These are phyloP conservation scores for Fusarium floridanum DNA, from an alignment of 2,329 filamentous ascomycete genomes.

Conservation along the genomic window DNA sequence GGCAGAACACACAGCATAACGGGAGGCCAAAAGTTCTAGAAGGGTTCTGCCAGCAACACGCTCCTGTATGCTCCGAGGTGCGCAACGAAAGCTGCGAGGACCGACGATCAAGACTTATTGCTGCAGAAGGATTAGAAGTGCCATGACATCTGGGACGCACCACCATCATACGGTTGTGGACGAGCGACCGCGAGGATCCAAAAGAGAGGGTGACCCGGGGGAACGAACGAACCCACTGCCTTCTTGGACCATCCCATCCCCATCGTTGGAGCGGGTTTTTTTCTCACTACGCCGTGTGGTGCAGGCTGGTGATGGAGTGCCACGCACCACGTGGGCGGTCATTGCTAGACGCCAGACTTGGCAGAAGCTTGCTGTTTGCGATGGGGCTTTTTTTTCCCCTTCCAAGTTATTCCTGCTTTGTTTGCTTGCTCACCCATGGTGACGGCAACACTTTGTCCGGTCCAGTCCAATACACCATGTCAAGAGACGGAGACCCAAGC, in stretches of 20 bases:
- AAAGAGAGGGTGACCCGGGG: constrained; percentile 15
- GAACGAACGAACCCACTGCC: constrained; percentile 21
- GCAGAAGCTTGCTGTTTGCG: constrained; percentile 17
- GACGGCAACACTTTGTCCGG: constrained; percentile 15
- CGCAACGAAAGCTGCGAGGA: constrained; percentile 18
- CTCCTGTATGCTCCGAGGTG: neutral
- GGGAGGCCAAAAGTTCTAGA: constrained; percentile 31
- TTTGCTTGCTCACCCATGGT: constrained; percentile 2
- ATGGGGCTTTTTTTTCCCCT: constrained; percentile 7
- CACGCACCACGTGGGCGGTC: constrained; percentile 42
- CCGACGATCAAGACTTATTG: constrained; percentile 15
- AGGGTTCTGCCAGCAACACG: constrained; percentile 24
- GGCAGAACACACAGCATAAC: neutral
- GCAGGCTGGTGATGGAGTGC: constrained; percentile 34
- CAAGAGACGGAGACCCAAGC: constrained; percentile 16
- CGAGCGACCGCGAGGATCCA: constrained; percentile 9
- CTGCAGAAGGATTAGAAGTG: neutral
- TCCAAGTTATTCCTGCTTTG: constrained; percentile 26
- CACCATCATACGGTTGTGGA: constrained; percentile 46
- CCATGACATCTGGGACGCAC: constrained; percentile 37
- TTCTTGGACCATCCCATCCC: constrained; percentile 16
- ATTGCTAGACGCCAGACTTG: constrained; percentile 28
- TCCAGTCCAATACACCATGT: constrained; percentile 27
- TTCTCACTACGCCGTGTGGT: neutral
- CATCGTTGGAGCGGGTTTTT: constrained; percentile 32